Percentiles rank a stretch among this genome's conserved stretches.
Conservation (phyloP, 176 grass and related monocot species). For the Oryza longistaminata region DNA sequence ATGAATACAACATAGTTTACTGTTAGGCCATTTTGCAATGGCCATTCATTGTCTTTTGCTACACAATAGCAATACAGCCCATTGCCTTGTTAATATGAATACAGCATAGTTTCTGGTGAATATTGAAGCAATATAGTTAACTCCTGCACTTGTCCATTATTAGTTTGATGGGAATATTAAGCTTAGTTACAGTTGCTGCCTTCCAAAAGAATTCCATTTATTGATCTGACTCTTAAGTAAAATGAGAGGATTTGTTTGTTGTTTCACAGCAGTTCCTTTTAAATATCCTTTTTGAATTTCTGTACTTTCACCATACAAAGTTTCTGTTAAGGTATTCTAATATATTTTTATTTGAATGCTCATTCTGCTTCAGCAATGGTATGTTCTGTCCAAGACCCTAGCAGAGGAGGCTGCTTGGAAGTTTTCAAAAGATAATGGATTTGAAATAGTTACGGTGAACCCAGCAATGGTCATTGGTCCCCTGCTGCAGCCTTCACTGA, state of each 20-base stretch:
- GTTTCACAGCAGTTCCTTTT: not conserved
- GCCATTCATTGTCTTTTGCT: not conserved
- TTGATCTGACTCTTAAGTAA: not conserved
- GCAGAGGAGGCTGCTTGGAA: slow-evolving; percentile 68
- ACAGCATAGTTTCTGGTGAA: not conserved
- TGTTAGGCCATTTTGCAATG: not conserved
- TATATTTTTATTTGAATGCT: not conserved
- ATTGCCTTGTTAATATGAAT: not conserved
- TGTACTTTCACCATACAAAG: not conserved
- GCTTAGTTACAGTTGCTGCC: not conserved
- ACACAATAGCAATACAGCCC: not conserved
- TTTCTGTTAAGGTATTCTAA: slow-evolving; percentile 7
- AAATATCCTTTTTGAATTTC: not conserved
- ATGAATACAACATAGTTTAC: not conserved
- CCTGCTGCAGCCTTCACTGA: slow-evolving; percentile 66
- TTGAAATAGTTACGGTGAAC: slow-evolving; percentile 60
- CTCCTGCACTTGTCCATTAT: not conserved
- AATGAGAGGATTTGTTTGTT: not conserved
- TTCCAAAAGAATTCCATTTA: not conserved
- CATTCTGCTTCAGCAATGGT: slow-evolving; percentile 53
- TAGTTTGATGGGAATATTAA: not conserved
- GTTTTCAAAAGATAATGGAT: slow-evolving; percentile 58
- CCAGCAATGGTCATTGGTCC: slow-evolving; percentile 67
- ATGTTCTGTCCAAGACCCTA: slow-evolving; percentile 65
- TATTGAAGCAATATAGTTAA: not conserved